Evolutionary conservation across 169 alveolate species (phyloP), one percentile per base, ranked within the genome.

Genomic region (Eimeria sp.): DNA sequence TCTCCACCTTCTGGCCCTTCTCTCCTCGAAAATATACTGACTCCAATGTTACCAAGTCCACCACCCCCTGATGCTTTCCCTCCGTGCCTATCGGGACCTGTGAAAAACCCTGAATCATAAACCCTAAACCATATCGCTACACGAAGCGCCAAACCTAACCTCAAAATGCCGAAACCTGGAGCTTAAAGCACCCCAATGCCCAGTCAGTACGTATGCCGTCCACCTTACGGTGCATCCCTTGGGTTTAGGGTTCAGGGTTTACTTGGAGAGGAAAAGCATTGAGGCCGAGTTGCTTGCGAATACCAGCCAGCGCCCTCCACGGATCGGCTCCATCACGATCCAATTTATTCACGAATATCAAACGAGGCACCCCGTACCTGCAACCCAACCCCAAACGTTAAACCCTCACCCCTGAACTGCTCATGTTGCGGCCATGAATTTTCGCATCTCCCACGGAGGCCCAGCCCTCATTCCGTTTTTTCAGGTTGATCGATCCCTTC

Each of bases 281-380:
- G 43, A 98, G 63, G 34, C 98, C 99, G 25, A 99, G 98, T 97
- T 99, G 98, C 61, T 97, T 97, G 92, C 98, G 98, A n/a, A 98
- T 97, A 88, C 97, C 97, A 40, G 92, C 97, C 58, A 98, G 97
- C 40, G 99, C 98, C 65, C 98, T 89, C 93, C 97, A 97, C 14
- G 99, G 99, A 90, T 99, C 99, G 4, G 99, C 99, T 43, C 99
- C 99, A 96, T 98, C 99, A 95, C 99, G 98, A 94, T 99, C 99
- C 93, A 99, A 97, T 97, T 99, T 99, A 96, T 99, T 99, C 73
- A 99, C 97, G 95, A 99, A 99, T 63, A 99, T 96, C 49, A 99
- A 96, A 92, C 99, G 98, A 4, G 99, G 99, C 45, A 99, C 99
- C 84, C 97, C 97, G 95, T 98, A 99, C 94, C 95, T 92, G 92